Base-by-base conservation (phyloP, 768 basidiomycete genomes). In the Gloeostereum incarnatum region DNA sequence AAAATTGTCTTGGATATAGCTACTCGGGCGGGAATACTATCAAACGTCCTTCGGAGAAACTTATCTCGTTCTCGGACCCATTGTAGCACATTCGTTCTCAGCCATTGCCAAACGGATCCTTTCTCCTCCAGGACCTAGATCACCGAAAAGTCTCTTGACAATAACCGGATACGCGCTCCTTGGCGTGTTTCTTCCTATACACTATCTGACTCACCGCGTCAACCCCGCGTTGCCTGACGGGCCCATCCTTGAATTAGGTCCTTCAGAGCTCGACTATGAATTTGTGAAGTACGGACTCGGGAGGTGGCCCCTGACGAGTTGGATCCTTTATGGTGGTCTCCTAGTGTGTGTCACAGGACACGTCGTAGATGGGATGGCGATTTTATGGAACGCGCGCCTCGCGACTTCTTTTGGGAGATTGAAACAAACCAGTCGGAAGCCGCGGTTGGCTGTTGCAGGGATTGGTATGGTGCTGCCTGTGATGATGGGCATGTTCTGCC, bases 21-120 rank as follows among this genome's bases (percentile, higher is more conserved):
- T 92, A 31, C 64, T 93, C 9, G 85, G 87, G 7, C 63, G 88
- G 38, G 88, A 89, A 58, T 89, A 88, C 58, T 92, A 93, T 55
- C 86, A 91, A 52, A 83, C 81, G 0, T 40, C 60, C 0, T 67
- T 79, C 36, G 73, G 73, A 16, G 87, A 92, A 56, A 73, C 66
- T 27, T 72, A 74, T 30, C 72, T 90, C 9, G 63, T 91, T 7
- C 61, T 84, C 22, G 59, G 62, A 1, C 88, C 89, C 0, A 57
- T 93, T n/a, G 60, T 61, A 21, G 50, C 79, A 6, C 89, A 92
- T 50, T 56, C 76, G 16, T 41, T 73, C 4, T 67, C 82, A 1
- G 75, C 73, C 3, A 42, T 73, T n/a, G 47, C 69, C 6, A 80
- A 80, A 44, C 75, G 87, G 2, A 41, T 83, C 4, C 42, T 81